Evolutionary conservation across 768 basidiomycete species (phyloP).

Genomic region (Tremella yokohamensis): DNA sequence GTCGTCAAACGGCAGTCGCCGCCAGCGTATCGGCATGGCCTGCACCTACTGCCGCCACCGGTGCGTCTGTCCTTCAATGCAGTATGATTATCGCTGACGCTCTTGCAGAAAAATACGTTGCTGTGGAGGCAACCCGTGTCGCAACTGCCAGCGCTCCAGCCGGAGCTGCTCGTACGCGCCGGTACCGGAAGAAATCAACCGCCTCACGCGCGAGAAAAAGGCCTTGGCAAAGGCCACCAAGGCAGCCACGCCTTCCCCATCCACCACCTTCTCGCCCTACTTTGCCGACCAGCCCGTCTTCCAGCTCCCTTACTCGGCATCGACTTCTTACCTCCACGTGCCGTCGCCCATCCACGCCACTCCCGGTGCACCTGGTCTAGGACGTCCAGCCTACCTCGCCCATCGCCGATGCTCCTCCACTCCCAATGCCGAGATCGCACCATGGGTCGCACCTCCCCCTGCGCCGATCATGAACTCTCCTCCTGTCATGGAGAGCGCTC

Average conservation of each 20-base stretch:
- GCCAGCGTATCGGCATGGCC: not conserved
- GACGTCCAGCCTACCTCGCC: conserved; percentile 18
- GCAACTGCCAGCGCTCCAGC: conserved; percentile 41
- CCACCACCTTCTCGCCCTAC: conserved; percentile 29
- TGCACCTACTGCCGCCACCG: conserved; percentile 4
- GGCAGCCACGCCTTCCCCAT: conserved; percentile 6
- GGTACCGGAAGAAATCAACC: conserved; percentile 48
- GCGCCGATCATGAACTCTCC: conserved; percentile 37
- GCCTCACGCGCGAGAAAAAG: conserved; percentile 44
- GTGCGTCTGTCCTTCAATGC: not conserved
- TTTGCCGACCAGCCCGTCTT: conserved; percentile 25
- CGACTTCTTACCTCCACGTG: conserved; percentile 3
- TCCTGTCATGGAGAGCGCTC: conserved; percentile 37
- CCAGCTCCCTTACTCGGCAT: conserved; percentile 21
- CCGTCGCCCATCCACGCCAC: not conserved
- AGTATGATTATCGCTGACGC: not conserved
- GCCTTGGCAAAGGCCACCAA: conserved; percentile 38
- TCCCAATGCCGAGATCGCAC: conserved; percentile 20
- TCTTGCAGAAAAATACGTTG: conserved; percentile 41
- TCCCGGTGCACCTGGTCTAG: conserved; percentile 9
- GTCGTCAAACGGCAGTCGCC: not conserved
- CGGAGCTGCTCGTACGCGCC: conserved; percentile 42
- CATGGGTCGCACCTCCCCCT: conserved; percentile 29
- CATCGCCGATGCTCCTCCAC: conserved; percentile 36
- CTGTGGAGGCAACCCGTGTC: conserved; percentile 39